A percentile compares a stretch with the other conserved stretches of the same genome.
Conservation (phyloP, 805 yeast species). For the Henningerozyma blattae region DNA sequence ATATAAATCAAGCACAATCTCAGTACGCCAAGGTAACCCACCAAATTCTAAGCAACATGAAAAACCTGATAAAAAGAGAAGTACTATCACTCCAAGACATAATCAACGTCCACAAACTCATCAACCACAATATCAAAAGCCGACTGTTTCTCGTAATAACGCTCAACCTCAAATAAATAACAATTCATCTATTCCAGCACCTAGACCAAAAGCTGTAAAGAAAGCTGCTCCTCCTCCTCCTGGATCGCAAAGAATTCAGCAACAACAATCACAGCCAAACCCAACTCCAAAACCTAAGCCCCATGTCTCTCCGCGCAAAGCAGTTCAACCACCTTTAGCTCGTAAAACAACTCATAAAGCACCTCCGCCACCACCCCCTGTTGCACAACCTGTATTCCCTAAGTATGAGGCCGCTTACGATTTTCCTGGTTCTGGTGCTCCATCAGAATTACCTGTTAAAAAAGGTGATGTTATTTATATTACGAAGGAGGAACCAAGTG, state of each 20-base stretch:
- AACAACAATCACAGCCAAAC: slow-evolving; percentile 47
- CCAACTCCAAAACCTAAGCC: slow-evolving; percentile 21
- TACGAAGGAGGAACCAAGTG: slow-evolving; percentile 62
- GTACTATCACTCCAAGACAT: slow-evolving; percentile 1
- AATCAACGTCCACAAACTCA: slow-evolving; percentile 2
- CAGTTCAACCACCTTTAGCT: slow-evolving; percentile 5
- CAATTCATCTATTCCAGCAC: slow-evolving; percentile 14
- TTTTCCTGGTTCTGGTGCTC: slow-evolving; percentile 74
- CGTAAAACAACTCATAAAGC: slow-evolving; percentile 4
- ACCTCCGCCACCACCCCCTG: slow-evolving; percentile 34
- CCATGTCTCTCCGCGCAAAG: slow-evolving; percentile 9
- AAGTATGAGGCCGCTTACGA: slow-evolving; percentile 79
- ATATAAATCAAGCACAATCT: slow-evolving; percentile 82
- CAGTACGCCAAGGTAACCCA: slow-evolving; percentile 70
- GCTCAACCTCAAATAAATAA: slow-evolving; percentile 3
- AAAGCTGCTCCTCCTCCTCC: slow-evolving; percentile 29
- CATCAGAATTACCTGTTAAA: slow-evolving; percentile 66
- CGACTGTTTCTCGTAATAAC: slow-evolving; percentile 1
- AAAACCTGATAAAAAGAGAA: slow-evolving; percentile 51
- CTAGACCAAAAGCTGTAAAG: slow-evolving; percentile 20
- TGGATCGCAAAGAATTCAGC: slow-evolving; percentile 27
- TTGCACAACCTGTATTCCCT: slow-evolving; percentile 54
- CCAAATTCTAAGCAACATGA: slow-evolving; percentile 57
- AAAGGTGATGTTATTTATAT: slow-evolving; percentile 71
- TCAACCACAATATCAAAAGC: neutral